Evolutionary conservation across 371 early-diverging fungal species (phyloP), one percentile per base, ranked within the genome.

Genomic region (Catenaria anguillulae): DNA sequence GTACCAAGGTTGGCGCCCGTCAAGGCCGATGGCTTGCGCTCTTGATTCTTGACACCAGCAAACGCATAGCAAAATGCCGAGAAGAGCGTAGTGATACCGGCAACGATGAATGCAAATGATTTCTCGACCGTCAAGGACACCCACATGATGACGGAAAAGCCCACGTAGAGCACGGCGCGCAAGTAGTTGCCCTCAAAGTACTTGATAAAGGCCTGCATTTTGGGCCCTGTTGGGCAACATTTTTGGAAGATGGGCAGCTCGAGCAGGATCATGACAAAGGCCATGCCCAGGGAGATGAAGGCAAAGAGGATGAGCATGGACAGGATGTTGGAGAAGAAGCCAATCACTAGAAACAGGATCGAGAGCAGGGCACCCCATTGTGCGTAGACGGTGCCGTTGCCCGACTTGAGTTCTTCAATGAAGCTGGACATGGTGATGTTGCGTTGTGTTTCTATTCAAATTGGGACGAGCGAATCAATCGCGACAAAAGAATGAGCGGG

Each of bases 351-450:
- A 2, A 50, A 29, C 21, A 50, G 13, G 52, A 50, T 50, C 29
- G 52, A 50, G 29, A 50, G 52, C 29, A 50, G 26, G 29, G 21
- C 52, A 17, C 52, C 52, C 52, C 52, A 50, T 31, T 50, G 52
- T 2, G 52, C 52, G 31, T 50, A 50, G 52, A 50, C 29, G 52
- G 52, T 50, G 52, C 52, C 52, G 52, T 50, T 50, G 52, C 52
- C 52, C 15, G 52, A 50, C 52, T 50, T 50, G 52, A 50, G 52
- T 29, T 50, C 52, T 23, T 50, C 52, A 31, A 50, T 13, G 31
- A 50, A 50, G 29, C 52, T 31, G 29, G 31, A 29, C n/a, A 24
- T 46, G 46, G 46, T n/a, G n/a, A n/a, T n/a, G n/a, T n/a, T n/a
- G n/a, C n/a, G n/a, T n/a, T n/a, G n/a, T 40, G 5, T 40, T 40